phyloP scores from a whole-genome alignment of 78 protist species.

The Dictyostelium purpureum region DNA sequence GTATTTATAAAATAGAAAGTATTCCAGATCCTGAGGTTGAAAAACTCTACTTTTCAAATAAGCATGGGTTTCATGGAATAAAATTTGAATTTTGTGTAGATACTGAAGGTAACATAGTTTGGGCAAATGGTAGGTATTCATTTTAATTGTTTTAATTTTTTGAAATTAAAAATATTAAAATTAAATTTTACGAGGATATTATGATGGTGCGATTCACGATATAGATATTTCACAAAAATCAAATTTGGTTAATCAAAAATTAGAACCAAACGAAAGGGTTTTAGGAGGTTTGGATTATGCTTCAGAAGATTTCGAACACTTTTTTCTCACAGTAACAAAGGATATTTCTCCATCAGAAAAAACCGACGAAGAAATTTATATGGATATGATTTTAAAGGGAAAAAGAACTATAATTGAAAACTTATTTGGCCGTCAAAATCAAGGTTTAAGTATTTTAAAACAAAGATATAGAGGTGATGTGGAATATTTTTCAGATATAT shows the following conservation, averaged over 20 bases:
- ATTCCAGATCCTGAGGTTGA: background rate
- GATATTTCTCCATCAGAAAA: background rate
- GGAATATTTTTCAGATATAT: background rate
- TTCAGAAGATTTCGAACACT: too few relatives aligned
- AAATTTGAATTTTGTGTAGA: background rate
- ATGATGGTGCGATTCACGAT: background rate
- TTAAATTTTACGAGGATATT: background rate
- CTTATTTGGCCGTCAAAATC: background rate
- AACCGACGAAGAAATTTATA: background rate
- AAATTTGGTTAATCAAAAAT: too few relatives aligned
- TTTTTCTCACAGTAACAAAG: too few relatives aligned
- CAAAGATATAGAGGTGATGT: constrained; percentile 4
- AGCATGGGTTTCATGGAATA: background rate
- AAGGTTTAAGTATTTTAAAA: background rate
- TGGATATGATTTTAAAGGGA: background rate
- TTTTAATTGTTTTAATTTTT: background rate
- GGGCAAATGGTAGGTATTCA: background rate
- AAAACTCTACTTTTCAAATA: background rate
- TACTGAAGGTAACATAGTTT: background rate
- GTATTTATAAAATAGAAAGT: background rate
- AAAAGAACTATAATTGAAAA: background rate
- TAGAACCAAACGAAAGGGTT: too few relatives aligned
- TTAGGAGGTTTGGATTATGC: background rate
- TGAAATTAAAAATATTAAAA: background rate
- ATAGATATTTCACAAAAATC: background rate